Percentiles rank a stretch among this genome's conserved stretches.
phyloP scores from a whole-genome alignment of 257 asterid genomes.

The Petunia secreta region DNA sequence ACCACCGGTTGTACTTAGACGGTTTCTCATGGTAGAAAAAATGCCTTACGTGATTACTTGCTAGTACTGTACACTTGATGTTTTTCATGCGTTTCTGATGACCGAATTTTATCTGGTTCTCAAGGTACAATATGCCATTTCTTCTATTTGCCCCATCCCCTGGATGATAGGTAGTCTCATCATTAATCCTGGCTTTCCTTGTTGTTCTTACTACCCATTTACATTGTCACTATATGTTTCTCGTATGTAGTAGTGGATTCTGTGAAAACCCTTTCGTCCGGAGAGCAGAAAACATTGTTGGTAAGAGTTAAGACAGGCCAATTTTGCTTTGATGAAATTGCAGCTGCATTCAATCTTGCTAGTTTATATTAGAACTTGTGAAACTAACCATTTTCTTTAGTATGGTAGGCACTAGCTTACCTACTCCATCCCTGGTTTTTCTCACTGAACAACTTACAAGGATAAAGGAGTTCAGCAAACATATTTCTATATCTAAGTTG shows the following conservation, averaged over 20 bases:
- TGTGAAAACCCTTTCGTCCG: background rate
- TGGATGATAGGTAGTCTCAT: background rate
- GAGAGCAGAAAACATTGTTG: background rate
- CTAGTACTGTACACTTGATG: slow-evolving; percentile 11
- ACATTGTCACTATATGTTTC: background rate
- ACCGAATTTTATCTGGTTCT: background rate
- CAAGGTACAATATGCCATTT: background rate
- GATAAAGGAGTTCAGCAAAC: too few relatives aligned
- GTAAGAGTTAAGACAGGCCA: background rate
- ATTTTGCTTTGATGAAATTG: background rate
- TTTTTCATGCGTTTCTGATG: slow-evolving; percentile 11
- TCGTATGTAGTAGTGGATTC: background rate
- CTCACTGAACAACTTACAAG: too few relatives aligned
- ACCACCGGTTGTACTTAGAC: slow-evolving; percentile 41
- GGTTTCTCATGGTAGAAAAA: slow-evolving; percentile 22
- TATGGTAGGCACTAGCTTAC: too few relatives aligned
- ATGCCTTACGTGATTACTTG: background rate
- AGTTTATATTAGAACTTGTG: background rate
- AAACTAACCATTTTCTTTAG: too few relatives aligned
- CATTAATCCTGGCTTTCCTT: background rate
- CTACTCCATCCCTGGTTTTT: too few relatives aligned
- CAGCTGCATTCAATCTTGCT: slow-evolving; percentile 2
- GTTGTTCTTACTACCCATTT: background rate
- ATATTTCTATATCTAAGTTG: too few relatives aligned
- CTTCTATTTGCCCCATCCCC: background rate